These are phyloP conservation scores for Petunia hybrid DNA, from an alignment of 305 asterid genomes.

Conservation along the genomic window DNA sequence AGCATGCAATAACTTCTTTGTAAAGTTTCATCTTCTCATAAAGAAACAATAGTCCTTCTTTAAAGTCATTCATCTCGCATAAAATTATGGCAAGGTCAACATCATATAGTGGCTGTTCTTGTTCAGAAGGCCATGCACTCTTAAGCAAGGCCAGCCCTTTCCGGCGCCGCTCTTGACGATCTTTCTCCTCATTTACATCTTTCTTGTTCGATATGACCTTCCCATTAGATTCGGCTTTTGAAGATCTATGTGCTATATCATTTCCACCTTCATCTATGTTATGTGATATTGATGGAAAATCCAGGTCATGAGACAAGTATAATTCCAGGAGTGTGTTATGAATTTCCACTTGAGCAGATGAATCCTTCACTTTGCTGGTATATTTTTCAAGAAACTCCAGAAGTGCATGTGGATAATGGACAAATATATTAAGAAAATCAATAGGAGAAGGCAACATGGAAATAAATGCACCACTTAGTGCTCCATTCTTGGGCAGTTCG, in stretches of 20 bases:
- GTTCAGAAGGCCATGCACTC: conserved; percentile 93
- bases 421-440: conserved; percentile 90
- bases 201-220: conserved; percentile 35
- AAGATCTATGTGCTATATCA: conserved; percentile 43
- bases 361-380: conserved; percentile 83
- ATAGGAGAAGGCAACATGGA: conserved; percentile 99
- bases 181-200: conserved; percentile 60
- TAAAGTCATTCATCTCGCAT: conserved; percentile 86
- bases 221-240: conserved; percentile 60
- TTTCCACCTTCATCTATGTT: conserved; percentile 51
- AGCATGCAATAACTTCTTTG: conserved; percentile 97
- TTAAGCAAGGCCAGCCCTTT: conserved; percentile 81
- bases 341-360: conserved; percentile 97
- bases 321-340: conserved; percentile 90
- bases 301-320: conserved; percentile 79
- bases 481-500: conserved; percentile 58
- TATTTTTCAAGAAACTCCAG: conserved; percentile 93
- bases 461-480: conserved; percentile 60
- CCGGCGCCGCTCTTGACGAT: conserved; percentile 64
- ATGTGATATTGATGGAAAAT: conserved; percentile 78
- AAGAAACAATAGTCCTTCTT: conserved; percentile 80
- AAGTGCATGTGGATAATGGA: conserved; percentile 85
- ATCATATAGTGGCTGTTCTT: conserved; percentile 89
- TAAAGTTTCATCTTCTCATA: conserved; percentile 95
- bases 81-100: conserved; percentile 90